These are phyloP conservation scores for Austroboletus novae-zelandiae DNA, from an alignment of 1,284 basidiomycete species.

Conservation along the genomic window DNA sequence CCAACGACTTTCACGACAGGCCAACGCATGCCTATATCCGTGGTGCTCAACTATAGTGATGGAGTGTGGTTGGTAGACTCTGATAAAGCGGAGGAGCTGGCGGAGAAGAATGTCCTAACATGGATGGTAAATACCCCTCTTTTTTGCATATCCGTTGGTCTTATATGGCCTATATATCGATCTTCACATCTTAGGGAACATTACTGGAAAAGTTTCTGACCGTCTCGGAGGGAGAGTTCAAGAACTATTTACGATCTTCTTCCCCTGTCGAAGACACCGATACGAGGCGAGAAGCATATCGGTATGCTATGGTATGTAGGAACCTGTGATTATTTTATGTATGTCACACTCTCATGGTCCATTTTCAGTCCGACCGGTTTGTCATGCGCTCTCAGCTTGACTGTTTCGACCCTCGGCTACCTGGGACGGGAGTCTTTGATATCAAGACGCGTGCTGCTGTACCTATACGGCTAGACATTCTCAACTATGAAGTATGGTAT, in stretches of 20 bases:
- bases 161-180: not conserved
- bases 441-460: constrained; percentile 92
- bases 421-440: constrained; percentile 91
- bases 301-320: constrained; percentile 70
- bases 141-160: not conserved
- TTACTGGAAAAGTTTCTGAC: constrained; percentile 91
- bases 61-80: constrained; percentile 84
- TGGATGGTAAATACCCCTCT: constrained; percentile 62
- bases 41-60: constrained; percentile 63
- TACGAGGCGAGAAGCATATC: constrained; percentile 66
- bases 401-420: constrained; percentile 78
- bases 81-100: constrained; percentile 47
- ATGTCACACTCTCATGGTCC: not conserved
- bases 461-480: constrained; percentile 81
- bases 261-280: constrained; percentile 38
- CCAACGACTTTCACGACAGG: constrained; percentile 72
- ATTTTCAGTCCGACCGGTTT: constrained; percentile 62
- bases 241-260: constrained; percentile 51
- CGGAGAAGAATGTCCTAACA: constrained; percentile 72
- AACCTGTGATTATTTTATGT: not conserved
- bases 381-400: constrained; percentile 97
- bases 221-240: constrained; percentile 62
- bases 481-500: constrained; percentile 72
- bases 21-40: constrained; percentile 76
- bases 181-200: constrained; percentile 57